Base-by-base conservation (phyloP, 345 rosid genomes). In the Acer campestre region DNA sequence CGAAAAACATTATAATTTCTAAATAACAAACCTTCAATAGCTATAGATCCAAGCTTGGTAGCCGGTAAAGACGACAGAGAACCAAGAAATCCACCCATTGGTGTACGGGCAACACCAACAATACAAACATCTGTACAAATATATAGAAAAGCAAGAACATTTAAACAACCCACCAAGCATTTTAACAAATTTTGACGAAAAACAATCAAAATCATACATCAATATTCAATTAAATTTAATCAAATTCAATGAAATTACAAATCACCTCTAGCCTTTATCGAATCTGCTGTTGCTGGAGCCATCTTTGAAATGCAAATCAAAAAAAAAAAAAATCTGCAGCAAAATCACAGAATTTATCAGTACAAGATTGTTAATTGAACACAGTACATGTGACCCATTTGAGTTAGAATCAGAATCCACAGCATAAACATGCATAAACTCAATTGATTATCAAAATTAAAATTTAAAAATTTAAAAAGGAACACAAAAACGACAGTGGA, bases 21-120 rank as follows among this genome's bases (percentile, higher is more conserved):
- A 49, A 25, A 70, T 53, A 63, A 72, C 27, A 55, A 59, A 94
- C 98, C 99, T 86, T 87, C 88, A 71, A 96, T 96, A 70, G 89
- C 93, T 68, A 89, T 63, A 67, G 99, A 92, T 80, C 99, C 99
- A 55, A 97, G 98, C 89, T 97, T 94, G 83, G 98, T 92, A 59
- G 98, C 98, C 48, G 98, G 38, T 55, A 97, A 71, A 64, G 97
- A 90, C 38, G 98, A 94, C 18, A 97, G 82, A 67, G 90, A 77
- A 56, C 99, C 99, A 56, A 94, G 95, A 81, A 97, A 94, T 70
- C 91, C 98, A 78, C 98, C 98, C 93, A 97, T 89, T 1, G 99
- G 99, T 0, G 99, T 94, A 4, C 98, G 93, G 16, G 99, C 98
- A 80, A 93, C 95, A 75, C 99, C 99, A 14, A 96, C 98, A 53